Evolutionary conservation across 371 early-diverging fungal genomes (phyloP), one percentile per base, ranked within the genome.

Genomic region (Lichtheimia ornata): DNA sequence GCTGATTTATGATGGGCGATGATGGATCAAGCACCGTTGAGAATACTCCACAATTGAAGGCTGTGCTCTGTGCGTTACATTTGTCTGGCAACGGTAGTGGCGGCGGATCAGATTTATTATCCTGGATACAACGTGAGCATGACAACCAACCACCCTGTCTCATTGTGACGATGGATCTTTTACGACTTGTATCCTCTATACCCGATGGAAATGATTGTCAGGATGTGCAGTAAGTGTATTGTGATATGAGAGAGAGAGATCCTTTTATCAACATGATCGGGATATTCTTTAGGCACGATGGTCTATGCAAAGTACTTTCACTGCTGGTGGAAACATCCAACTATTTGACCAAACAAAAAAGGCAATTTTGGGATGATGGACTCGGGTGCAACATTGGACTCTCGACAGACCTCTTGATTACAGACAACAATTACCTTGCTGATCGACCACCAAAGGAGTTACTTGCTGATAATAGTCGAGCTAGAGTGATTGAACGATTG

Each of bases 121-220:
- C 63, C 24, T 71, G 71, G 66, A 67, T 71, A 11, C 56, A 64
- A 45, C n/a, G 44, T 14, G 69, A 71, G 18, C 71, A 68, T 42
- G 59, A 61, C 42, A 63, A 61, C 5, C 75, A 74, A 20, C 69
- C 75, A 4, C 75, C 75, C 14, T 69, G 61, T 18, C 4, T 71
- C 6, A 64, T 74, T 50, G 59, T 74, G 3, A 65, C 71, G 1
- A 50, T 69, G 30, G 72, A 69, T 61, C 25, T 63, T 4, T 55
- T 63, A n/a, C 40, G 30, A 14, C 20, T 57, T 20, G 7, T 57
- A 18, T 41, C 45, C 5, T 7, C 17, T 15, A 12, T 20, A 47
- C 47, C 47, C 6, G 11, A n/a, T 22, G 22, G 47, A 11, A 47
- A 47, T 47, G 47, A n/a, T 47, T 47, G 47, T 12, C 5, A 5